Evolutionary conservation across 768 basidiomycete genomes (phyloP), one percentile per base, ranked within the genome.

Genomic region (Cyathus striatus): DNA sequence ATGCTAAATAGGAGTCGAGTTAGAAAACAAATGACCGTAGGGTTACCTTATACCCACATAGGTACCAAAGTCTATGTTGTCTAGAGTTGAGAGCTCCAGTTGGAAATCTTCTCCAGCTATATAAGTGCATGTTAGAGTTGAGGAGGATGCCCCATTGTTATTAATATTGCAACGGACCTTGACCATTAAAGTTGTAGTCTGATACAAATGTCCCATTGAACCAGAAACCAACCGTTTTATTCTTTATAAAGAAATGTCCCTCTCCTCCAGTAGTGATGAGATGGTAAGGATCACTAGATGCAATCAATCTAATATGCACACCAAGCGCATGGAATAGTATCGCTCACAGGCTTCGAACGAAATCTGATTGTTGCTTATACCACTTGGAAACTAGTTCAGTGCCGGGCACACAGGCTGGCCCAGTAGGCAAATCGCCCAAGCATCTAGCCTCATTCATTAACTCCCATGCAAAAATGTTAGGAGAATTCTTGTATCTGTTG

Each of bases 401-500:
- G 12, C 71, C 69, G 26, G 76, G 64, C 6, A 68, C 65, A 51
- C 78, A 79, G 22, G 56, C 54, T 2, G 78, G 64, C 6, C 76
- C 70, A 4, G 65, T 61, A 3, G 73, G 68, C 14, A 78, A 64
- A 41, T 80, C 75, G 13, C 75, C 69, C 10, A 69, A 54, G 52
- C 76, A 79, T 10, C 77, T 67, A 4, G 77, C 77, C 47, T 79
- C 78, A 45, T 78, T 81, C 62, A 77, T 72, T 23, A 79, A 68
- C 52, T 81, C 78, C 77, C 78, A 79, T 1, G 67, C 76, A 44
- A 81, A 81, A 41, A 81, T 69, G 32, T 70, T 72, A 4, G 79
- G 68, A 34, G 78, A 79, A 49, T 69, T 60, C 40, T 73, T 69
- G 58, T 76, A 76, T 50, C 75, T 54, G 46, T 68, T 60, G 23